Evolutionary conservation across 2,329 filamentous ascomycete species (phyloP).

Genomic region (Metarhizium sp.): DNA sequence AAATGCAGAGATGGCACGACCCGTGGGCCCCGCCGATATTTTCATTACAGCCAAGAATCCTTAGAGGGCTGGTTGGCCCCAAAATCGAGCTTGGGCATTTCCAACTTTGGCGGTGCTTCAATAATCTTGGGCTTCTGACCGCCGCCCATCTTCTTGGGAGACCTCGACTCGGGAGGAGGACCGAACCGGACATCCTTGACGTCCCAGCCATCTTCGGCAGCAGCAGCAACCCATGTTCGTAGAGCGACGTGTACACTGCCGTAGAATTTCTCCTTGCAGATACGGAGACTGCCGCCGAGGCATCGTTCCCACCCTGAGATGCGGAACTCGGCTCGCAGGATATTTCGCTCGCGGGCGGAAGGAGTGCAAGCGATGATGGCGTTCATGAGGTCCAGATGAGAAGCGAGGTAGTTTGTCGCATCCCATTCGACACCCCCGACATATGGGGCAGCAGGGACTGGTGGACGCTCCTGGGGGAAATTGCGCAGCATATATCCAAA

Average conservation of each 20-base stretch:
- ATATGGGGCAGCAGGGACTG: constrained; percentile 89
- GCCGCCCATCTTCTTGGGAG: constrained; percentile 22
- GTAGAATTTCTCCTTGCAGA: constrained; percentile 98
- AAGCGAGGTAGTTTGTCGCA: constrained; percentile 90
- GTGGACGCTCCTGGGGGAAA: constrained; percentile 79
- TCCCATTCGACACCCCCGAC: constrained; percentile 98
- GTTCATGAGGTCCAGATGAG: constrained; percentile 87
- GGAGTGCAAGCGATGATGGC: constrained; percentile 78
- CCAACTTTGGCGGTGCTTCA: constrained; percentile 50
- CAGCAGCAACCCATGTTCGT: constrained; percentile 83
- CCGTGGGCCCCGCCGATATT: neutral
- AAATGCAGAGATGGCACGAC: neutral
- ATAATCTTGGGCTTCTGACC: constrained; percentile 34
- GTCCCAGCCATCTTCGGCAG: constrained; percentile 80
- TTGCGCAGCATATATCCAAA: constrained; percentile 58
- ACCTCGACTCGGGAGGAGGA: constrained; percentile 29
- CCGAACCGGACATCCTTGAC: constrained; percentile 72
- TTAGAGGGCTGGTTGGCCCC: constrained; percentile 23
- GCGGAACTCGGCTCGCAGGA: constrained; percentile 64
- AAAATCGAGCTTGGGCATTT: constrained; percentile 49
- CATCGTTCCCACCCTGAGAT: constrained; percentile 87
- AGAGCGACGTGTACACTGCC: constrained; percentile 82
- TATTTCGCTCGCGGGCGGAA: constrained; percentile 60
- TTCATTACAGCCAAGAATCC: constrained; percentile 21
- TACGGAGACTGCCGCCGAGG: constrained; percentile 73